phyloP scores from a whole-genome alignment of 352 stramenopile genomes.

The Globisporangium apiculatum region DNA sequence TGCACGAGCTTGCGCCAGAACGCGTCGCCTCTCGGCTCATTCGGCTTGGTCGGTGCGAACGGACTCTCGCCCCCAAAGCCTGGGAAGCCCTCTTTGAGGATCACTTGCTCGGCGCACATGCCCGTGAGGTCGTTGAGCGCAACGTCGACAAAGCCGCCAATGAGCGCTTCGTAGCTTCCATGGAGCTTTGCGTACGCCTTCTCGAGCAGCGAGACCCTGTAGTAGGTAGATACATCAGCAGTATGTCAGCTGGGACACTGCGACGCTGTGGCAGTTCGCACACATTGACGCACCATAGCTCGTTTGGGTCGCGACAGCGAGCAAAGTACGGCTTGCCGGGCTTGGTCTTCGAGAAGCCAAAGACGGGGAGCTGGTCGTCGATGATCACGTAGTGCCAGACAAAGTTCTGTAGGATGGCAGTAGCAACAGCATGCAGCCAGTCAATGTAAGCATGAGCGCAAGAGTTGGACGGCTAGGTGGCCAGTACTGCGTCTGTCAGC shows the following conservation, averaged over 20 bases:
- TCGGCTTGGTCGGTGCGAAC: constrained; percentile 30
- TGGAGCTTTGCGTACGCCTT: constrained; percentile 93
- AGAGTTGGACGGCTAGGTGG: neutral
- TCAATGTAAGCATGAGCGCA: too few relatives aligned
- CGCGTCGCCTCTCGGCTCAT: constrained; percentile 42
- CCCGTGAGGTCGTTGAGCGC: constrained; percentile 88
- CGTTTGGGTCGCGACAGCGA: constrained; percentile 76
- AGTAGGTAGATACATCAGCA: neutral
- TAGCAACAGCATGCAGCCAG: neutral
- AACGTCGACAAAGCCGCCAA: constrained; percentile 88
- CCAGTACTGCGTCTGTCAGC: neutral
- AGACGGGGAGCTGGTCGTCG: constrained; percentile 84
- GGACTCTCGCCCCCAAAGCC: constrained; percentile 63
- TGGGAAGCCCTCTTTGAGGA: constrained; percentile 75
- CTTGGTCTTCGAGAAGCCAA: constrained; percentile 75
- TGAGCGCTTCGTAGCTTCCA: constrained; percentile 83
- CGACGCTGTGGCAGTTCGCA: too few relatives aligned
- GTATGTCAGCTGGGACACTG: too few relatives aligned
- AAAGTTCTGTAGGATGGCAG: constrained; percentile 51
- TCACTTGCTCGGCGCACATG: constrained; percentile 84
- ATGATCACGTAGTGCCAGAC: constrained; percentile 91
- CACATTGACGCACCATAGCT: constrained; percentile 59
- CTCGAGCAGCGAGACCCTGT: constrained; percentile 82
- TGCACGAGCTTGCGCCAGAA: constrained; percentile 78
- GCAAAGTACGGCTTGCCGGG: constrained; percentile 80